Percentiles rank a stretch among this genome's conserved stretches.
Evolutionary conservation across 352 stramenopile genomes (phyloP).

Genomic region (Phytophthora pini): DNA sequence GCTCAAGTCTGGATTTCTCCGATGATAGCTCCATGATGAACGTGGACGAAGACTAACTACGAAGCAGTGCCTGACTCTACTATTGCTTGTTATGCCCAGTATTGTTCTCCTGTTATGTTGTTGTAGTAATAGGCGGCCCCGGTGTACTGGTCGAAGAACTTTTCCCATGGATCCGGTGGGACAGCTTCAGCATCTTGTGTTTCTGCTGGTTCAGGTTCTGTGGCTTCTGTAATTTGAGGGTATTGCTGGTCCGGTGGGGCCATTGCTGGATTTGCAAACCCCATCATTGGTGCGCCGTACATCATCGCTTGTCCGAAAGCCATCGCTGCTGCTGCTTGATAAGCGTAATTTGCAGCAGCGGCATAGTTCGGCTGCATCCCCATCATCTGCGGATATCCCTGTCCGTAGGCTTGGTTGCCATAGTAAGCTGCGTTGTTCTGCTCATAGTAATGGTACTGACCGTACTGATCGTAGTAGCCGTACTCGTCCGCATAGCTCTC

Average conservation of each 20-base stretch:
- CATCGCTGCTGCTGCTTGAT: constrained; percentile 67
- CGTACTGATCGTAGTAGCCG: constrained; percentile 83
- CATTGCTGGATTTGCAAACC: constrained; percentile 36
- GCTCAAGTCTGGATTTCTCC: constrained; percentile 75
- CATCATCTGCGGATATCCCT: constrained; percentile 31
- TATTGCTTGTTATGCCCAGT: constrained; percentile 65
- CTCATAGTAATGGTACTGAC: constrained; percentile 88
- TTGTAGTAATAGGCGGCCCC: constrained; percentile 91
- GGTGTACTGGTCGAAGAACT: constrained; percentile 89
- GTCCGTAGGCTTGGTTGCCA: constrained; percentile 29
- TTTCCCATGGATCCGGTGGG: constrained; percentile 77
- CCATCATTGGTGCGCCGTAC: constrained; percentile 52
- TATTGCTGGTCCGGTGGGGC: constrained; percentile 29
- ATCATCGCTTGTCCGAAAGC: constrained; percentile 55
- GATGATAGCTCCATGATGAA: constrained; percentile 86
- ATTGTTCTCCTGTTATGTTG: constrained; percentile 84
- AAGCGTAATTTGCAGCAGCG: constrained; percentile 55
- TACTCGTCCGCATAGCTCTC: constrained; percentile 75
- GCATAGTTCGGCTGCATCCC: constrained; percentile 64
- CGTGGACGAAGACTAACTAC: constrained; percentile 52
- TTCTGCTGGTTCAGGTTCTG: background rate
- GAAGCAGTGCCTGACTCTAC: background rate
- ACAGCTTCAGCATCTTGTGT: constrained; percentile 26
- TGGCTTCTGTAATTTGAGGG: constrained; percentile 6
- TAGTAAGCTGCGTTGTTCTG: constrained; percentile 46